A percentile compares a stretch with the other conserved stretches of the same genome.
Conservation (phyloP, 306 rosid genomes). For the Quercus variabilis region DNA sequence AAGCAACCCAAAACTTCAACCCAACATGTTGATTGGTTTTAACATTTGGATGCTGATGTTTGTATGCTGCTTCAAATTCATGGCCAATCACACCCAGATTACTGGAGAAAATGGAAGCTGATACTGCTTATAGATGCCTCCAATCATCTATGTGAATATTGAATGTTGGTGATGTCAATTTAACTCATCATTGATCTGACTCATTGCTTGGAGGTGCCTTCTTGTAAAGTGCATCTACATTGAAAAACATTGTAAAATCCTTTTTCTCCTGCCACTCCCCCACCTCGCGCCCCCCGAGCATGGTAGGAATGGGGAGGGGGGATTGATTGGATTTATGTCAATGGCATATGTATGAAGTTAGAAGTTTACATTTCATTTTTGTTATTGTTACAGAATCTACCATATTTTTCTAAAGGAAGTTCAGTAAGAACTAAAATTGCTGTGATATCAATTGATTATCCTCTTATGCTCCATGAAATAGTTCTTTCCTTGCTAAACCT, state of each 20-base stretch:
- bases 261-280: too few relatives aligned
- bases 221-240: background rate
- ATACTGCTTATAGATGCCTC: background rate
- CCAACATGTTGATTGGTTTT: slow-evolving; percentile 77
- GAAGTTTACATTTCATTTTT: too few relatives aligned
- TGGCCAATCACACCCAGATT: background rate
- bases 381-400: background rate
- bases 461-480: background rate
- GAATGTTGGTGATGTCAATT: too few relatives aligned
- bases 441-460: too few relatives aligned
- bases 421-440: background rate
- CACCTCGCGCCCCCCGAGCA: too few relatives aligned
- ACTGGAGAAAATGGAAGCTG: background rate
- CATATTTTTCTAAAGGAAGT: background rate
- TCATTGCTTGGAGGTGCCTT: background rate
- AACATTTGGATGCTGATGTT: slow-evolving; percentile 8
- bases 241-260: background rate
- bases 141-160: too few relatives aligned
- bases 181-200: too few relatives aligned
- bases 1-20: slow-evolving; percentile 68
- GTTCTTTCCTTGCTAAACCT: background rate
- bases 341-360: too few relatives aligned
- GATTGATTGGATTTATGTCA: too few relatives aligned
- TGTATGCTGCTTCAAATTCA: background rate
- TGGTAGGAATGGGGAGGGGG: too few relatives aligned